These are phyloP conservation scores for Lachnellula arida DNA, from an alignment of 2,329 filamentous ascomycete species.

Conservation along the genomic window DNA sequence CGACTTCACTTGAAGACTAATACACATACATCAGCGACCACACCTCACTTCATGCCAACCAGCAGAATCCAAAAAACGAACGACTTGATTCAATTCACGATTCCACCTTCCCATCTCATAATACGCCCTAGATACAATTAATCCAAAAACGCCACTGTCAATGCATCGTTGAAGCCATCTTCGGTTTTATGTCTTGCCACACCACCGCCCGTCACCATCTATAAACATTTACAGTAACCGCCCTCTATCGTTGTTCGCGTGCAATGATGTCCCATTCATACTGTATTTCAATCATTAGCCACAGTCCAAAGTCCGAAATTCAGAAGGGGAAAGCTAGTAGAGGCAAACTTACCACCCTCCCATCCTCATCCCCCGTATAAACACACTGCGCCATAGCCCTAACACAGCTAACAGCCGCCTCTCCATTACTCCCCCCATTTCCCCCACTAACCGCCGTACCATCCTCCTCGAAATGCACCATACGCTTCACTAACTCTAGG, in stretches of 20 bases:
- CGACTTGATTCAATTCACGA: not conserved
- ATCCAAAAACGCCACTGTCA: not conserved
- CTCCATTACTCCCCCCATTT: conserved; percentile 38
- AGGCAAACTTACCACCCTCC: conserved; percentile 67
- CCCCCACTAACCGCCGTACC: conserved; percentile 22
- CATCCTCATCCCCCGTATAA: conserved; percentile 92
- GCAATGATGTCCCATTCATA: conserved; percentile 36
- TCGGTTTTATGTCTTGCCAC: not conserved
- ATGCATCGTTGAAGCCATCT: not conserved
- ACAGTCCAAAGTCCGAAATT: not conserved
- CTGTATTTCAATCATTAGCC: conserved; percentile 14
- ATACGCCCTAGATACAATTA: not conserved
- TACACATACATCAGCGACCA: too few relatives aligned
- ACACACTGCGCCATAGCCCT: conserved; percentile 76
- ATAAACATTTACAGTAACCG: not conserved
- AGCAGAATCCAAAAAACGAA: not conserved
- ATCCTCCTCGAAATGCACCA: conserved; percentile 64
- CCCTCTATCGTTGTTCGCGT: not conserved
- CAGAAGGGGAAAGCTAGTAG: not conserved
- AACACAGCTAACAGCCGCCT: conserved; percentile 79
- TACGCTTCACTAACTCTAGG: conserved; percentile 70
- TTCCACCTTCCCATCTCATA: too few relatives aligned
- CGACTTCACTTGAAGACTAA: too few relatives aligned
- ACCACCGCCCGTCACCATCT: not conserved
- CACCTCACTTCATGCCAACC: too few relatives aligned